phyloP scores from a whole-genome alignment of 2,329 filamentous ascomycete species.

The Neophaeococcomyces aloes region DNA sequence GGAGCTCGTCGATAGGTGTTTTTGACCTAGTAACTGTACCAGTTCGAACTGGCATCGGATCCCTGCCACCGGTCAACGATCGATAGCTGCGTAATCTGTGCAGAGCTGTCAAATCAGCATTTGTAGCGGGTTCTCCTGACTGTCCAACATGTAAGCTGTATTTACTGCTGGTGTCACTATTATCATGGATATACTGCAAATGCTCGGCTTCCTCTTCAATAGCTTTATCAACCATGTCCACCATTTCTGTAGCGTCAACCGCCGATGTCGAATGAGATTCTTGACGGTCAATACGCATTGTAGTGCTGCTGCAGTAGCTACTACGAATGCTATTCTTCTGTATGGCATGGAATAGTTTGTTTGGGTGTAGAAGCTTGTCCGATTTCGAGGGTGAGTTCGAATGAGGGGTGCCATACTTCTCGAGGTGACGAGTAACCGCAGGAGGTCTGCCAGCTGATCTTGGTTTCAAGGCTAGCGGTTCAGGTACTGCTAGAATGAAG shows the following conservation, averaged over 20 bases:
- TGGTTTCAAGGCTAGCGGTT: constrained; percentile 16
- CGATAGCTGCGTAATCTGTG: constrained; percentile 5
- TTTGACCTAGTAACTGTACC: constrained; percentile 12
- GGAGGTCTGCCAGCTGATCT: constrained; percentile 17
- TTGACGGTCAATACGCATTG: constrained; percentile 1
- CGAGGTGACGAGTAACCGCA: constrained; percentile 16
- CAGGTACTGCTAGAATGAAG: constrained; percentile 19
- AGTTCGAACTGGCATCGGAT: constrained; percentile 2
- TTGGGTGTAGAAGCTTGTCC: constrained; percentile 13
- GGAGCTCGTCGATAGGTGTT: constrained; percentile 14
- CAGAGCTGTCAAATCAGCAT: background rate
- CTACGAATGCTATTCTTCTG: background rate
- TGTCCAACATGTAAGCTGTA: background rate
- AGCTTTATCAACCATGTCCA: background rate
- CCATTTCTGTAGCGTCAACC: background rate
- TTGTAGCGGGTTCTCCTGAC: background rate
- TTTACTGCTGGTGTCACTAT: background rate
- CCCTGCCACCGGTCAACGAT: constrained; percentile 2
- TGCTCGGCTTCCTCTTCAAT: background rate
- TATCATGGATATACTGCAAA: background rate
- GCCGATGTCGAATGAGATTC: background rate
- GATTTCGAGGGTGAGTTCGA: constrained; percentile 5
- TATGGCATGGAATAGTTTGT: constrained; percentile 16
- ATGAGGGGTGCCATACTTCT: constrained; percentile 12
- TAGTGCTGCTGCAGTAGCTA: constrained; percentile 5